Conservation (phyloP, 768 basidiomycete species). For the Boletus rubroflammeus region DNA sequence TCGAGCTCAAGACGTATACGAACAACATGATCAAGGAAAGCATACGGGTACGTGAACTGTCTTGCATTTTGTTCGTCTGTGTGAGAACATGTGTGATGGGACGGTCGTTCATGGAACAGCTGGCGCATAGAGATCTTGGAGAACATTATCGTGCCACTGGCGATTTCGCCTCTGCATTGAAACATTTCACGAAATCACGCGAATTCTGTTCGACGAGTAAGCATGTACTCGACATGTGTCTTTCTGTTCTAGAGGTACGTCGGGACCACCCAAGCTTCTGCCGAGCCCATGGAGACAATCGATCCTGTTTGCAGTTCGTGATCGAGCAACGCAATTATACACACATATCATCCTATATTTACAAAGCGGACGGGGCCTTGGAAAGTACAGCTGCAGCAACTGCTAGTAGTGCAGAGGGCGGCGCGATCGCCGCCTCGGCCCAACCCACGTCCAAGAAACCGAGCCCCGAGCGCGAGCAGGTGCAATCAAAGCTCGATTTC, state of each 20-base stretch:
- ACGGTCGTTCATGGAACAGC: slow-evolving; percentile 42
- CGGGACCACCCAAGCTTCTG: not conserved
- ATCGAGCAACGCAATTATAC: slow-evolving; percentile 85
- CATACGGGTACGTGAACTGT: slow-evolving; percentile 63
- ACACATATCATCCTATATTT: slow-evolving; percentile 87
- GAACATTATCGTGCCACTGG: slow-evolving; percentile 73
- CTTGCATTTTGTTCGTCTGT: too few species aligned
- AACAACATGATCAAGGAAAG: slow-evolving; percentile 99
- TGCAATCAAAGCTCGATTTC: slow-evolving; percentile 77
- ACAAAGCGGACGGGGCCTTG: slow-evolving; percentile 91
- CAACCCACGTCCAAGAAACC: slow-evolving; percentile 41
- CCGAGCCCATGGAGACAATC: not conserved
- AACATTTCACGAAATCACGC: slow-evolving; percentile 85
- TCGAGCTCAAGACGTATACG: slow-evolving; percentile 90
- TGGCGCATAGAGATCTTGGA: slow-evolving; percentile 88
- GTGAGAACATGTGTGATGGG: not conserved
- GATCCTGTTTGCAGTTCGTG: slow-evolving; percentile 51
- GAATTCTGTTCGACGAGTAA: slow-evolving; percentile 90
- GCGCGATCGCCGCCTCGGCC: slow-evolving; percentile 3
- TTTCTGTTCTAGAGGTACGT: slow-evolving; percentile 73
- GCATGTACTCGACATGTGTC: slow-evolving; percentile 92
- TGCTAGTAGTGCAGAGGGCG: slow-evolving; percentile 27
- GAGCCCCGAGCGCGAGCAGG: slow-evolving; percentile 54
- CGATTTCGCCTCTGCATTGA: slow-evolving; percentile 66
- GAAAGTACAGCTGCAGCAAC: slow-evolving; percentile 50